Evolutionary conservation across 106 monocot genomes (phyloP).

Genomic region (Alisma plantagoaquatica): DNA sequence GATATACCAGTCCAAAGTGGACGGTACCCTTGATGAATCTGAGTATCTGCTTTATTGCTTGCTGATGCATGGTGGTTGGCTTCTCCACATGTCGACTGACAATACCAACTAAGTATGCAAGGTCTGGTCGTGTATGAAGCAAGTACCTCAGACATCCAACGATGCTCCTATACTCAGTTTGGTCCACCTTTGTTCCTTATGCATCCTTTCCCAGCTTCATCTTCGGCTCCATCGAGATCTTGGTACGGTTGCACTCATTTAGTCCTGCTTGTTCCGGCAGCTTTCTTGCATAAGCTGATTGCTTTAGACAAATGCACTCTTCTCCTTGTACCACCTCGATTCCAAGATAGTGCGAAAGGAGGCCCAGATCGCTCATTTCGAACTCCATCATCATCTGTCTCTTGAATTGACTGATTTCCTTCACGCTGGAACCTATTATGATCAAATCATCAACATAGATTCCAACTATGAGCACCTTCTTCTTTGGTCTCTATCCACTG

Average conservation of each 20-base stretch:
- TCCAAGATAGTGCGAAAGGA: conserved; percentile 3
- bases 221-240: too few relatives aligned
- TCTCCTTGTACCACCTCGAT: conserved; percentile 6
- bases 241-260: neutral
- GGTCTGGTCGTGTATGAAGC: too few relatives aligned
- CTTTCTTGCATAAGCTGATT: conserved; percentile 5
- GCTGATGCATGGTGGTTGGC: too few relatives aligned
- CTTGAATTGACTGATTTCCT: conserved; percentile 1
- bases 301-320: neutral
- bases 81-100: too few relatives aligned
- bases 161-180: too few relatives aligned
- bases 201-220: too few relatives aligned
- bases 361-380: conserved; percentile 3
- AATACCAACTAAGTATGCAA: too few relatives aligned
- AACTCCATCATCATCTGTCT: neutral
- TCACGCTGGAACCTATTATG: neutral
- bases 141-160: too few relatives aligned
- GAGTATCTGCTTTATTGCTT: too few relatives aligned
- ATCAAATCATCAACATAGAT: conserved; percentile 3
- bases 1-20: too few relatives aligned
- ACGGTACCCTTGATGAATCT: too few relatives aligned
- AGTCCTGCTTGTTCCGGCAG: neutral
- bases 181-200: too few relatives aligned
- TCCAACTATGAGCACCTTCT: neutral
- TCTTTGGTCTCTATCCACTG: neutral